A percentile compares a stretch with the other conserved stretches of the same genome.
Conservation (phyloP, 2,329 filamentous ascomycete genomes). For the Fusarium caatingaense region DNA sequence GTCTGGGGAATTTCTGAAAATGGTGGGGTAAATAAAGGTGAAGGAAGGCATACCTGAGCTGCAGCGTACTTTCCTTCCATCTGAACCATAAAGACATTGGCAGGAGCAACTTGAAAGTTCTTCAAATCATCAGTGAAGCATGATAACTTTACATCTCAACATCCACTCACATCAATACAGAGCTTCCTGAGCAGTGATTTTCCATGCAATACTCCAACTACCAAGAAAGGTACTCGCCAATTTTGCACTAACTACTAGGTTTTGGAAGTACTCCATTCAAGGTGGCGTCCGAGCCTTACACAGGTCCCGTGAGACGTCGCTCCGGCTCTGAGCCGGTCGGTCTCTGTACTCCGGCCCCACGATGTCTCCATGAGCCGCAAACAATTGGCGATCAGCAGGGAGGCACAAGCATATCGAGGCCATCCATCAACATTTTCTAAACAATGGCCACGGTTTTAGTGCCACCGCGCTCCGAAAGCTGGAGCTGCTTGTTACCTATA, state of each 20-base stretch:
- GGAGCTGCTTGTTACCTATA: conserved; percentile 42
- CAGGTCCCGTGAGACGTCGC: conserved; percentile 43
- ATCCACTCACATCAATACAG: background rate
- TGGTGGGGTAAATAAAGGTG: conserved; percentile 23
- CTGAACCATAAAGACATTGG: background rate
- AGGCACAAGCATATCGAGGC: conserved; percentile 25
- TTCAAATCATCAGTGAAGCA: background rate
- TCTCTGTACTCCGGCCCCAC: conserved; percentile 46
- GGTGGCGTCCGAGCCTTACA: conserved; percentile 32
- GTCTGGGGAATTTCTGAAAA: conserved; percentile 22
- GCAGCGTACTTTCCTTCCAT: background rate
- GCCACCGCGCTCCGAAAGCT: conserved; percentile 27
- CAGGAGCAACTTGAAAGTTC: background rate
- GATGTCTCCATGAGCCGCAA: conserved; percentile 41
- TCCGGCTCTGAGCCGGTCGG: conserved; percentile 45
- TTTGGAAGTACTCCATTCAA: background rate
- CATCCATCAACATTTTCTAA: conserved; percentile 28
- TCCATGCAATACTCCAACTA: background rate
- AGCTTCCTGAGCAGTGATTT: background rate
- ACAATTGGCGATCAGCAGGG: conserved; percentile 16
- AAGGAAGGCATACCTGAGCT: background rate
- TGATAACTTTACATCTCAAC: background rate
- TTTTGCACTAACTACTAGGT: conserved; percentile 27
- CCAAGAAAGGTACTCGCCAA: conserved; percentile 13
- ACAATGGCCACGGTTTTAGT: conserved; percentile 21